Evolutionary conservation across 2,329 filamentous ascomycete species (phyloP).

Genomic region (Nakataea oryzae): DNA sequence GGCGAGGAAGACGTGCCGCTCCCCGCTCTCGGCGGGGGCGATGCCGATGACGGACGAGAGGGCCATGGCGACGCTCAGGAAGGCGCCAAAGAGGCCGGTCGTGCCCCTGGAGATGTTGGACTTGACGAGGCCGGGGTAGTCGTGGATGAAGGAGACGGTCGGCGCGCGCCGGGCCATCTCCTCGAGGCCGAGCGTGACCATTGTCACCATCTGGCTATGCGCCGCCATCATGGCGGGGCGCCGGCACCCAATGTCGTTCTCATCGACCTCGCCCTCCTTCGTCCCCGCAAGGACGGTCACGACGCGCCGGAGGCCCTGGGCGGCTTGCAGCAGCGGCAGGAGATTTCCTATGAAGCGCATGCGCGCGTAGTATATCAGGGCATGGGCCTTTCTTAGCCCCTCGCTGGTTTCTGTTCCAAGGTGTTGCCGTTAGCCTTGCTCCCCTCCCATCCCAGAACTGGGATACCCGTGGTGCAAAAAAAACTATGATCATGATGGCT

Average conservation of each 20-base stretch:
- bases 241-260: constrained; percentile 25
- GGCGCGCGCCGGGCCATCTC: constrained; percentile 34
- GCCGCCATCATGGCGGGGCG: constrained; percentile 21
- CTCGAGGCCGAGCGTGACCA: constrained; percentile 38
- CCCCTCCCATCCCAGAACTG: too few relatives aligned
- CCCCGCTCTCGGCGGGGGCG: constrained; percentile 21
- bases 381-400: constrained; percentile 39
- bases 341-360: constrained; percentile 46
- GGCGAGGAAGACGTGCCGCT: constrained; percentile 24
- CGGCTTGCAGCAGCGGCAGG: constrained; percentile 39
- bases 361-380: constrained; percentile 46
- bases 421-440: neutral
- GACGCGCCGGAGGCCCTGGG: constrained; percentile 36
- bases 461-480: too few relatives aligned
- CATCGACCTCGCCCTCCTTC: constrained; percentile 37
- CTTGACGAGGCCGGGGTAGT: constrained; percentile 25
- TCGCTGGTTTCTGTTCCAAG: constrained; percentile 39
- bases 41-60: constrained; percentile 12
- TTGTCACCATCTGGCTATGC: constrained; percentile 33
- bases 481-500: neutral
- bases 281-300: constrained; percentile 43
- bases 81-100: constrained; percentile 10
- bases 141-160: constrained; percentile 27
- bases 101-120: constrained; percentile 14
- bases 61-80: constrained; percentile 12